Conservation (phyloP, 2,329 filamentous ascomycete species). For the Aureobasidium sp. region DNA sequence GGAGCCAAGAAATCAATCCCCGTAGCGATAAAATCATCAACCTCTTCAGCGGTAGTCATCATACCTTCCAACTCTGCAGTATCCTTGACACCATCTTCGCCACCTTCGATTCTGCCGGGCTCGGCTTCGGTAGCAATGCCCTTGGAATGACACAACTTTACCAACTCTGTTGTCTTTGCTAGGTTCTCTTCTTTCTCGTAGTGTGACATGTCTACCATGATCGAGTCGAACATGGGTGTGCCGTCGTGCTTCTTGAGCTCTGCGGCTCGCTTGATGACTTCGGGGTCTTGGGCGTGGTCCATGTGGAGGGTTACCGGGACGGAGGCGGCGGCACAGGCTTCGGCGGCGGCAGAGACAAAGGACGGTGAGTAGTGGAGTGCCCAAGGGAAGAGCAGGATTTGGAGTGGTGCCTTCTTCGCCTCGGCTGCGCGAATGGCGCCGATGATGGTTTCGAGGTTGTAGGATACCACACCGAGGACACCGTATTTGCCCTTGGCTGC, state of each 20-base stretch:
- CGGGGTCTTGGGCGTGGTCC: constrained; percentile 38
- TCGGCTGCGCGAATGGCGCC: constrained; percentile 62
- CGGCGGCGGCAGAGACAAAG: constrained; percentile 37
- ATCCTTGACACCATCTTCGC: constrained; percentile 67
- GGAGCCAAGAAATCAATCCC: constrained; percentile 68
- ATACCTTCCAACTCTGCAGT: constrained; percentile 53
- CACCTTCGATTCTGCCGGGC: constrained; percentile 61
- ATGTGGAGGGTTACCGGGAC: constrained; percentile 39
- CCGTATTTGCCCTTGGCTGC: constrained; percentile 26
- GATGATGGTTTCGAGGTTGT: constrained; percentile 58
- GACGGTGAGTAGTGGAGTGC: constrained; percentile 56
- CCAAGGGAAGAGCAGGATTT: constrained; percentile 69
- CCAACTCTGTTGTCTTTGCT: constrained; percentile 52
- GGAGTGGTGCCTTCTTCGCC: constrained; percentile 55
- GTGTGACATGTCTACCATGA: constrained; percentile 73
- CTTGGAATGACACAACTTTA: constrained; percentile 52
- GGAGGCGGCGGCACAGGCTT: constrained; percentile 32
- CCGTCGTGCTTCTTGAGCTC: constrained; percentile 19
- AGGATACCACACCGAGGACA: constrained; percentile 25
- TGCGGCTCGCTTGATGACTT: constrained; percentile 32
- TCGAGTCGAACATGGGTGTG: constrained; percentile 52
- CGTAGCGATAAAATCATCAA: constrained; percentile 59
- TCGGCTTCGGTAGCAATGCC: constrained; percentile 64
- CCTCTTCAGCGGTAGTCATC: constrained; percentile 60
- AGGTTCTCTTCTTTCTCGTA: constrained; percentile 64